These are phyloP conservation scores for Sanghuangporus weigelae DNA, from an alignment of 1,284 basidiomycete species.

Conservation along the genomic window DNA sequence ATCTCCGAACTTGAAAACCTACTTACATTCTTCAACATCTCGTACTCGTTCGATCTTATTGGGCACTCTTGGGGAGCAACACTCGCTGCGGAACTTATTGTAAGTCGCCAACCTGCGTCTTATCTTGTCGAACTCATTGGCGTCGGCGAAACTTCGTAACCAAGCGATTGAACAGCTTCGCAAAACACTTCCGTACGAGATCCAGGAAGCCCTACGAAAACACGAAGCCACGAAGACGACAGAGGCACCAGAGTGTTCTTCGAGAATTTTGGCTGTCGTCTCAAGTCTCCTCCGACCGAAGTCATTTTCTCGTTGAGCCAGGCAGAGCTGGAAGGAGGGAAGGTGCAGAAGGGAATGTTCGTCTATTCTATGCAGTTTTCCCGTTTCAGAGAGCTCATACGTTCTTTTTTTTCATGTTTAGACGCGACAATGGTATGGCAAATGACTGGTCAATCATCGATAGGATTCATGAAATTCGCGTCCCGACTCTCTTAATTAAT, in stretches of 20 bases:
- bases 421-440: slow-evolving; percentile 24
- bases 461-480: slow-evolving; percentile 28
- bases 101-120: slow-evolving; percentile 22
- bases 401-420: neutral
- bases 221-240: slow-evolving; percentile 27
- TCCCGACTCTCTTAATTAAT: slow-evolving; percentile 31
- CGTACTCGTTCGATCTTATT: slow-evolving; percentile 35
- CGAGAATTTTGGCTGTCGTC: slow-evolving; percentile 19
- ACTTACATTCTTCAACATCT: slow-evolving; percentile 33
- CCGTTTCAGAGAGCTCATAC: too few species aligned
- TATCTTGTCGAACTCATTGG: slow-evolving; percentile 24
- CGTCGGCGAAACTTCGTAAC: slow-evolving; percentile 23
- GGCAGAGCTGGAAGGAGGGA: neutral
- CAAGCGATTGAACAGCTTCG: slow-evolving; percentile 18
- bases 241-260: slow-evolving; percentile 22
- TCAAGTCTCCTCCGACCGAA: slow-evolving; percentile 24
- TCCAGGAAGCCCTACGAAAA: slow-evolving; percentile 21
- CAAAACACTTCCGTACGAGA: slow-evolving; percentile 22
- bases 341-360: neutral
- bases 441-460: slow-evolving; percentile 30
- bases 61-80: slow-evolving; percentile 53
- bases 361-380: neutral
- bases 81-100: slow-evolving; percentile 33
- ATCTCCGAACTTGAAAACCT: slow-evolving; percentile 45
- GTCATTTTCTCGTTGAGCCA: slow-evolving; percentile 23